phyloP scores from a whole-genome alignment of 306 rosid genomes.

The Quercus berberidifolia region DNA sequence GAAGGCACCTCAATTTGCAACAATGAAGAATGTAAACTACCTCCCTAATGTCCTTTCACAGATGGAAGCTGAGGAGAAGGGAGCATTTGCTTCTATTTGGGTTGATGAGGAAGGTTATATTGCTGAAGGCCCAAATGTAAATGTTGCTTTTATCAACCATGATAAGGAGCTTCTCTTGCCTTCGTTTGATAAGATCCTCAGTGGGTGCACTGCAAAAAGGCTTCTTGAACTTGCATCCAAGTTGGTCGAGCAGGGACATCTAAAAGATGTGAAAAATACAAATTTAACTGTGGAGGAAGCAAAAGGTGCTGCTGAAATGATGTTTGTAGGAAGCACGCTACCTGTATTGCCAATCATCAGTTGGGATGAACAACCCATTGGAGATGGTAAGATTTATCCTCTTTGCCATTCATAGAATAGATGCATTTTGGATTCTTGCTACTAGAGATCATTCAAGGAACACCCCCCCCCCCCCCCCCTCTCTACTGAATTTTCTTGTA shows the following conservation, averaged over 20 bases:
- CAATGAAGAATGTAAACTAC: constrained; percentile 81
- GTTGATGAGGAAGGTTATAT: constrained; percentile 76
- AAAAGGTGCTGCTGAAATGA: constrained; percentile 74
- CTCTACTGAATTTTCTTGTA: too few relatives aligned
- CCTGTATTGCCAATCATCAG: constrained; percentile 72
- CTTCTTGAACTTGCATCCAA: constrained; percentile 69
- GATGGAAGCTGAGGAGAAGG: constrained; percentile 87
- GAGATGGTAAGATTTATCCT: constrained; percentile 52
- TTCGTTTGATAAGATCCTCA: constrained; percentile 56
- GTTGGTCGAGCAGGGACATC: constrained; percentile 56
- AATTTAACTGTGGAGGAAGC: constrained; percentile 61
- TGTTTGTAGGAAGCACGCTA: constrained; percentile 89
- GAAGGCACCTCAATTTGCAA: constrained; percentile 69
- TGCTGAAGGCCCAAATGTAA: constrained; percentile 97
- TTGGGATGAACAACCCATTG: constrained; percentile 82
- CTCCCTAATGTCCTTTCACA: constrained; percentile 80
- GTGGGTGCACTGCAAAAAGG: constrained; percentile 79
- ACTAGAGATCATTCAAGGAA: not conserved
- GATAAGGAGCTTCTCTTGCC: constrained; percentile 89
- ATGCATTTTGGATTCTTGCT: not conserved
- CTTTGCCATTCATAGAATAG: too few relatives aligned
- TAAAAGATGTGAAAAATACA: constrained; percentile 44
- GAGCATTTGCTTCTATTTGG: constrained; percentile 79
- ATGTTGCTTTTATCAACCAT: constrained; percentile 72
- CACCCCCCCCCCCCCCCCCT: too few relatives aligned